Evolutionary conservation across 495 filamentous ascomycete genomes (phyloP).

Genomic region (Chaetomium cochliodes): DNA sequence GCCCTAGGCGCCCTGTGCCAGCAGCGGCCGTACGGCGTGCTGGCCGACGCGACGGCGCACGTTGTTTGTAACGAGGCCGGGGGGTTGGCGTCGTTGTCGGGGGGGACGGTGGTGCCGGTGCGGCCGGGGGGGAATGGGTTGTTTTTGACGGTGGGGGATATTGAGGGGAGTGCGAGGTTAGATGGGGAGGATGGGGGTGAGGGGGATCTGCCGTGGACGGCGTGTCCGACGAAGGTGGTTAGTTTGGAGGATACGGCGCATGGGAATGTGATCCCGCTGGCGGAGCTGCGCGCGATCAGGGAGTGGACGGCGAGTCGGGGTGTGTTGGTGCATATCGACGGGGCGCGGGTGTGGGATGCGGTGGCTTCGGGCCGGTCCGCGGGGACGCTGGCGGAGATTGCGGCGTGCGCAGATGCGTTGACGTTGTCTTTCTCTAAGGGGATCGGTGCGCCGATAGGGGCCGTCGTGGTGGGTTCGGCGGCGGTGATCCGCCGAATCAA

Average conservation of each 20-base stretch:
- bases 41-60: not conserved
- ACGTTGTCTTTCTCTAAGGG: constrained; percentile 5
- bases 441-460: not conserved
- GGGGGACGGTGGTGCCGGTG: not conserved
- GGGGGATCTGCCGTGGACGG: not conserved
- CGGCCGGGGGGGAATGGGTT: not conserved
- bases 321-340: not conserved
- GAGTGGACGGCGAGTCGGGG: constrained; percentile 1
- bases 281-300: not conserved
- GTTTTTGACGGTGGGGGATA: not conserved
- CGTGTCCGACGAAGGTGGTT: not conserved
- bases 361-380: not conserved
- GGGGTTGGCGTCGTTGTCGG: not conserved
- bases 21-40: not conserved
- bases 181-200: not conserved
- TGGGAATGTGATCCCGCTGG: not conserved
- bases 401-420: not conserved
- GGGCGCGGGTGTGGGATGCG: constrained; percentile 2
- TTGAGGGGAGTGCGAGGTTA: not conserved
- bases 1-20: constrained; percentile 1
- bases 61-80: not conserved
- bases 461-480: not conserved
- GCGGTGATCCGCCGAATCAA: constrained; percentile 5
- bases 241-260: constrained; percentile 2
- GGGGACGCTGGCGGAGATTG: constrained; percentile 2